These are phyloP conservation scores for Solanum neorickii DNA, from an alignment of 257 asterid genomes.

Conservation along the genomic window DNA sequence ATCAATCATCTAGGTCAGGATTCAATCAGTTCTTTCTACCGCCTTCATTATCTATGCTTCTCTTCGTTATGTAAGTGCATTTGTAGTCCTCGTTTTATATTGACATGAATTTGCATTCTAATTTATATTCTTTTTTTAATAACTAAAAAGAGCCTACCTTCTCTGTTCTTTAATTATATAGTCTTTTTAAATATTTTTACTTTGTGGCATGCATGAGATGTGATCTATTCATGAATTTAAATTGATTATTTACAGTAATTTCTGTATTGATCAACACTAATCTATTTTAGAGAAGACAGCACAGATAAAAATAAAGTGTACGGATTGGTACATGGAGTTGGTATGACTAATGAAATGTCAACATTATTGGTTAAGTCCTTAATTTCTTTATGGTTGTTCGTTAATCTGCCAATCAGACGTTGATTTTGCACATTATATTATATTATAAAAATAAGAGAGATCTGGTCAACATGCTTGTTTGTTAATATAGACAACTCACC, in stretches of 20 bases:
- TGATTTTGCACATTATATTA: background rate
- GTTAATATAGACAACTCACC: background rate
- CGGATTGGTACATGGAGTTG: background rate
- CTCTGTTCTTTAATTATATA: background rate
- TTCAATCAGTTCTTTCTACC: background rate
- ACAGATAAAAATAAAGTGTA: background rate
- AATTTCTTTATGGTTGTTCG: background rate
- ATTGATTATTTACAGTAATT: background rate
- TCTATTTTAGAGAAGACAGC: background rate
- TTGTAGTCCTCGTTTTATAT: background rate
- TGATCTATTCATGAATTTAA: background rate
- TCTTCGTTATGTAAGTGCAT: background rate
- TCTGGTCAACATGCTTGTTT: background rate
- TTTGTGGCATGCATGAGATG: background rate
- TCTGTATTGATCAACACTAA: background rate
- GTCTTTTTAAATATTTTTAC: background rate
- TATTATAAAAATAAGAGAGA: background rate
- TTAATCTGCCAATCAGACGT: background rate
- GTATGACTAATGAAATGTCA: background rate
- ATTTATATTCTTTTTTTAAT: too few relatives aligned
- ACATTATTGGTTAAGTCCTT: background rate
- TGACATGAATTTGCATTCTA: too few relatives aligned
- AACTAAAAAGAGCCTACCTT: too few relatives aligned
- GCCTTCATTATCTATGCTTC: background rate
- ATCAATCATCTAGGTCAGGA: background rate